Percentiles rank a stretch among this genome's conserved stretches.
Evolutionary conservation across 23 red algal genomes (phyloP).

Genomic region (Gracilaria caudata): DNA sequence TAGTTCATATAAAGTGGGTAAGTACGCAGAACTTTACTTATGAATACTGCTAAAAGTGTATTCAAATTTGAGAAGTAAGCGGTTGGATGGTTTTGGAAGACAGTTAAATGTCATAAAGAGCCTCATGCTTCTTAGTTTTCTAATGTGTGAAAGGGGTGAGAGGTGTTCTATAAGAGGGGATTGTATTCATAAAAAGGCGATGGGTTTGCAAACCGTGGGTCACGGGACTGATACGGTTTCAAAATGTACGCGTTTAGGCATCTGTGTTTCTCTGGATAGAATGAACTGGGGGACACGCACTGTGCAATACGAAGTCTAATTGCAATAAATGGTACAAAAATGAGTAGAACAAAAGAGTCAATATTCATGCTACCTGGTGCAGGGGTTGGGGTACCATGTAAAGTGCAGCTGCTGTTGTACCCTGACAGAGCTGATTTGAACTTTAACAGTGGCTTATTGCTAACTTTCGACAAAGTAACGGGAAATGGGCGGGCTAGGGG

Average conservation of each 20-base stretch:
- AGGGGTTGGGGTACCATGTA: not conserved
- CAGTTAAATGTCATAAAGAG: not conserved
- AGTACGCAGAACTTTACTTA: not conserved
- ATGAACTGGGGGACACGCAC: not conserved
- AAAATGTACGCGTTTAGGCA: not conserved
- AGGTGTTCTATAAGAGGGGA: not conserved
- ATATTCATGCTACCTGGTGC: constrained; percentile 3
- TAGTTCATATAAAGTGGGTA: not conserved
- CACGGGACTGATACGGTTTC: not conserved
- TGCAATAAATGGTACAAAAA: not conserved
- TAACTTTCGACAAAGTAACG: not conserved
- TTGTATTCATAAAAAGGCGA: not conserved
- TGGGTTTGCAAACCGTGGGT: constrained; percentile 2
- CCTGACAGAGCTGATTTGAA: not conserved
- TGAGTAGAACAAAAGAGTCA: not conserved
- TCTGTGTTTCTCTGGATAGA: not conserved
- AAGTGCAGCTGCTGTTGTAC: not conserved
- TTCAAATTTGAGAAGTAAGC: constrained; percentile 4
- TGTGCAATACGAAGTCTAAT: not conserved
- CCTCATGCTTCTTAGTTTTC: constrained; percentile 1
- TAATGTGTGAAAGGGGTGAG: not conserved
- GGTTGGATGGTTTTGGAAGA: constrained; percentile 3
- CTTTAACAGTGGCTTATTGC: constrained; percentile 1
- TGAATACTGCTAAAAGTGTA: constrained; percentile 4
- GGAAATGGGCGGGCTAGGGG: not conserved